Base-by-base conservation (phyloP, 1,284 basidiomycete genomes). In the Cutaneotrichosporon arboriforme region DNA sequence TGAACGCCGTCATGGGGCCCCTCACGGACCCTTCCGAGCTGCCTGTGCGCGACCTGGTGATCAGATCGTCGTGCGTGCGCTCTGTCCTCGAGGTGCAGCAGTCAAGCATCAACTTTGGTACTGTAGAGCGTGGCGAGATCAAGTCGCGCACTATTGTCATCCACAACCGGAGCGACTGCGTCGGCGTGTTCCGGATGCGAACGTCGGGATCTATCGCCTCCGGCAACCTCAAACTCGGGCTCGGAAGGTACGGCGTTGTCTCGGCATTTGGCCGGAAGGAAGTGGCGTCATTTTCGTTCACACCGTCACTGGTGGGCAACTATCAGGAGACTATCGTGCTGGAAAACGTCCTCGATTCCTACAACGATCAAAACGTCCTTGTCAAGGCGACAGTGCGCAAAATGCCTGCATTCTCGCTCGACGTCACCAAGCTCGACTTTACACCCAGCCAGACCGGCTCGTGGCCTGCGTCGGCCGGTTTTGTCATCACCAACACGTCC, bases 71-170 rank as follows among this genome's bases (percentile, higher is more conserved):
- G 21, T 75, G 74, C 35, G 77, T 78, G 40, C 64, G 77, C 31
- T 74, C 70, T 40, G 67, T 77, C 35, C 63, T 80, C 35, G 78
- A 80, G 59, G 72, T 80, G 14, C 77, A 77, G 40, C 78, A 79
- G 68, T 74, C 73, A 44, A 75, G 75, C 51, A 78, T 80, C 74
- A 79, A 80, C 63, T 79, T 80, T 62, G 78, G 78, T 1, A 69
- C 72, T n/a, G 74, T 77, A 59, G 77, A 80, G 46, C 78, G 77
- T 62, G 77, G 77, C 42, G 76, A 78, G 38, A 62, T 69, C 26
- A 77, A 77, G 59, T 72, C 76, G 38, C 75, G 77, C 54, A 77
- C 74, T 55, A 77, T 80, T 43, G 69, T 79, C 49, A 76, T 80
- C 40, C 72, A 72, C 53, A 74, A 77, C 72, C 69, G 77, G 73